Evolutionary conservation across 2,329 filamentous ascomycete species (phyloP).

Genomic region (Bimuria novae-zelandiae): DNA sequence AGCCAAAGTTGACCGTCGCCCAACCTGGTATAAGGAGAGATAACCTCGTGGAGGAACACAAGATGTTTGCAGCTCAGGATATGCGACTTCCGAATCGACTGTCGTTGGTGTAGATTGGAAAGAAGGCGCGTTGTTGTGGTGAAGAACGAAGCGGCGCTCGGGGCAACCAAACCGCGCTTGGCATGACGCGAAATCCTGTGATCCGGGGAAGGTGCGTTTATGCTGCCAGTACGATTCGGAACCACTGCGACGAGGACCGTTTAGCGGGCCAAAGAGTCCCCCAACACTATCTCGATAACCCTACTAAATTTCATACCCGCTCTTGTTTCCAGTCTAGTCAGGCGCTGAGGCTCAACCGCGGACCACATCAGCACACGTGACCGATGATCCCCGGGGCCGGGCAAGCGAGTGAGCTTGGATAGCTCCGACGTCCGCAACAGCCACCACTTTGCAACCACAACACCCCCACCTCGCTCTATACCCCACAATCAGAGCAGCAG

Average conservation of each 20-base stretch:
- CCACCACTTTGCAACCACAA: conserved; percentile 7
- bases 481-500: conserved; percentile 10
- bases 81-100: conserved; percentile 20
- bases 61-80: conserved; percentile 12
- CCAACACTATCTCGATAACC: too few species aligned
- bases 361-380: neutral
- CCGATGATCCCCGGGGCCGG: conserved; percentile 5
- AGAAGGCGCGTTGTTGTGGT: conserved; percentile 15
- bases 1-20: neutral
- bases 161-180: conserved; percentile 6
- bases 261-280: too few species aligned
- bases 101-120: conserved; percentile 20
- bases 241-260: too few species aligned
- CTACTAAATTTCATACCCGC: neutral
- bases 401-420: conserved; percentile 1
- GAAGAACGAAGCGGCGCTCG: conserved; percentile 5
- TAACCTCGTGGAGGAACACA: neutral
- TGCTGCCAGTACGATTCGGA: too few species aligned
- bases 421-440: conserved; percentile 15
- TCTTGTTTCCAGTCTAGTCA: neutral
- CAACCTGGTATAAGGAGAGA: neutral
- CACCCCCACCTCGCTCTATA: conserved; percentile 10
- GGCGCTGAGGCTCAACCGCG: neutral
- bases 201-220: too few species aligned
- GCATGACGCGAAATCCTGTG: conserved; percentile 14